Base-by-base conservation (phyloP, 352 stramenopile species). In the Pythium scleroteichum region DNA sequence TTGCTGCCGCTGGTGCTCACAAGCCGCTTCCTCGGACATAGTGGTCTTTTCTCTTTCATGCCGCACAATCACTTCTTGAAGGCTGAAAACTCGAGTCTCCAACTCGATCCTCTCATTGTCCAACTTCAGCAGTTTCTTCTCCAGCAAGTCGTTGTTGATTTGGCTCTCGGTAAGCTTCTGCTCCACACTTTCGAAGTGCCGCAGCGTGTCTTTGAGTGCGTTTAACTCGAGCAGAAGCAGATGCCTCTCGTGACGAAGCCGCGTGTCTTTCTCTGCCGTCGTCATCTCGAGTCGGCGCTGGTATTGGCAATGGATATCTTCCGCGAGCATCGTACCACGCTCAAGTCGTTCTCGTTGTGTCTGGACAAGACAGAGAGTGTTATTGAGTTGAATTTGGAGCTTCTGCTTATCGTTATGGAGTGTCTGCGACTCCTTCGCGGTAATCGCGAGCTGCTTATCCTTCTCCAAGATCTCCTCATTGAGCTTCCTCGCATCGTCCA, bases 331-430 rank as follows among this genome's bases (percentile, higher is more conserved):
- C 6, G 47, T 44, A 26, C 68, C 26, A 2, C 66, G 39, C 51
- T 85, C 77, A 16, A 72, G 42, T 24, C 69, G 64, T 23, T 86
- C 75, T 19, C 62, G 66, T 32, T 85, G 68, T 2, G 16, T 57
- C 24, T 83, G 56, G 3, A 67, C 24, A 10, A 63, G 32, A 19
- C 64, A 56, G 0, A 57, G 68, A 2, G 81, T 23, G 46, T 86
- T 81, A 26, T 73, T 78, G 10, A 86, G 44, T 39, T 87, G 75
- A n/a, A 87, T 79, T 49, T 86, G 68, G 2, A 77, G 46, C 6
- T 64, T 74, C 35, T 82, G 69, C 20, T 74, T 77, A n/a, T 87
- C 76, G 4, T 47, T 50, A 3, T 60, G 26, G 0, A 73, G 40
- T 1, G 40, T 53, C 38, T 86, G 75, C 12, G 69, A 73, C 2